Evolutionary conservation across 2,329 filamentous ascomycete genomes (phyloP).

Genomic region (Fusarium buharicum): DNA sequence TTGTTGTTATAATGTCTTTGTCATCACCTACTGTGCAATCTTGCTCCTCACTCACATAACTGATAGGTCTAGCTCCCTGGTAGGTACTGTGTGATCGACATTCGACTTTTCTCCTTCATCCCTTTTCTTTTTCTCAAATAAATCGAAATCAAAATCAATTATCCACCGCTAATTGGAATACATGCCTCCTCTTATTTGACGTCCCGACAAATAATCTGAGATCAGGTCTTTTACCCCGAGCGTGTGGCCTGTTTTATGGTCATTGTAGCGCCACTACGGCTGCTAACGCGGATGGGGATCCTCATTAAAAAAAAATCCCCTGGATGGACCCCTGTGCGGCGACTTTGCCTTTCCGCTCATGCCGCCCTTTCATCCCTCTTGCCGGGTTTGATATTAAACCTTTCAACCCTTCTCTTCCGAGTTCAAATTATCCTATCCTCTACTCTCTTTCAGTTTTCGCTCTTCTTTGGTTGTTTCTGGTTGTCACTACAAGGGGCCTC

Average conservation of each 20-base stretch:
- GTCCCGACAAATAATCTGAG: constrained; percentile 31
- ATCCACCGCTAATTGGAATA: constrained; percentile 31
- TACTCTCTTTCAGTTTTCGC: constrained; percentile 11
- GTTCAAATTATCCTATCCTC: constrained; percentile 15
- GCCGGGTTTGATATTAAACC: constrained; percentile 28
- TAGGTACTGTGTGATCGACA: neutral
- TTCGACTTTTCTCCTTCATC: neutral
- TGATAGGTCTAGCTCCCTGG: neutral
- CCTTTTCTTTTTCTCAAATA: neutral
- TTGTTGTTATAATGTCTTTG: neutral
- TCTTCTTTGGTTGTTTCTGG: constrained; percentile 2
- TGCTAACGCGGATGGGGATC: constrained; percentile 45
- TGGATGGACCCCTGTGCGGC: constrained; percentile 42
- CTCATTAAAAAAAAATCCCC: constrained; percentile 47
- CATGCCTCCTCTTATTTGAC: constrained; percentile 9
- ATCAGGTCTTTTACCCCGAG: constrained; percentile 19
- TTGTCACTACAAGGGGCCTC: constrained; percentile 17
- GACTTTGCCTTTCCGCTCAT: constrained; percentile 24
- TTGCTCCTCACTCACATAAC: constrained; percentile 1
- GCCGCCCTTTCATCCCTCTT: constrained; percentile 33
- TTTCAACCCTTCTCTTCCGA: constrained; percentile 17
- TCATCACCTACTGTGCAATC: constrained; percentile 1
- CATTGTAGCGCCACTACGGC: constrained; percentile 45
- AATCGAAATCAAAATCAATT: constrained; percentile 9
- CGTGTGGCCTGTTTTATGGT: constrained; percentile 44